phyloP scores from a whole-genome alignment of 345 rosid species.

The Acer saccharum region DNA sequence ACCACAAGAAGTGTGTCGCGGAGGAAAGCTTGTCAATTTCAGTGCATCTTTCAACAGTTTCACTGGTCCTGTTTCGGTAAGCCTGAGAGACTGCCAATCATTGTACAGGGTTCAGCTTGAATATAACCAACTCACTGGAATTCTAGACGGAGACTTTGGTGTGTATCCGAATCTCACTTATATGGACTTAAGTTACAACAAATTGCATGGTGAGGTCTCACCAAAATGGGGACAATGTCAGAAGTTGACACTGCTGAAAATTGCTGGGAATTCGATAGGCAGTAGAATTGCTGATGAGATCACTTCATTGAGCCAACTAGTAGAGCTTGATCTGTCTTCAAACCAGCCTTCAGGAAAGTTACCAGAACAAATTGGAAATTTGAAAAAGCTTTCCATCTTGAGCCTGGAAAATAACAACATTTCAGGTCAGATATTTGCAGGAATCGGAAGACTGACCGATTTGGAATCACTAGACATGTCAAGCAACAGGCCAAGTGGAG shows the following conservation, averaged over 20 bases:
- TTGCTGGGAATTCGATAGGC: constrained; percentile 25
- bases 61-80: constrained; percentile 33
- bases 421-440: constrained; percentile 24
- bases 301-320: constrained; percentile 20
- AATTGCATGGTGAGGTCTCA: constrained; percentile 30
- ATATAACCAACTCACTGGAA: constrained; percentile 31
- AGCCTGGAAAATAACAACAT: constrained; percentile 25
- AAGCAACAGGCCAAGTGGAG: constrained; percentile 30
- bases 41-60: constrained; percentile 28
- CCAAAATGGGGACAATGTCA: constrained; percentile 33
- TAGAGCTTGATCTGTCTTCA: constrained; percentile 25
- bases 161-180: constrained; percentile 37
- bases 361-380: constrained; percentile 27
- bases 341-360: constrained; percentile 30
- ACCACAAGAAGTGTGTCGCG: constrained; percentile 27
- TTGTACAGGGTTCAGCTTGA: constrained; percentile 34
- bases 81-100: constrained; percentile 29
- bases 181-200: constrained; percentile 38
- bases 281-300: constrained; percentile 30
- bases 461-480: constrained; percentile 27
- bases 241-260: constrained; percentile 14
- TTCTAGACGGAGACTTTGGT: constrained; percentile 24
- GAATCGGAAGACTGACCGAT: constrained; percentile 16
- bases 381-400: constrained; percentile 13
- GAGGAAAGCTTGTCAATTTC: constrained; percentile 30